Conservation (phyloP, 352 stramenopile species). For the Globisporangium perplexum region DNA sequence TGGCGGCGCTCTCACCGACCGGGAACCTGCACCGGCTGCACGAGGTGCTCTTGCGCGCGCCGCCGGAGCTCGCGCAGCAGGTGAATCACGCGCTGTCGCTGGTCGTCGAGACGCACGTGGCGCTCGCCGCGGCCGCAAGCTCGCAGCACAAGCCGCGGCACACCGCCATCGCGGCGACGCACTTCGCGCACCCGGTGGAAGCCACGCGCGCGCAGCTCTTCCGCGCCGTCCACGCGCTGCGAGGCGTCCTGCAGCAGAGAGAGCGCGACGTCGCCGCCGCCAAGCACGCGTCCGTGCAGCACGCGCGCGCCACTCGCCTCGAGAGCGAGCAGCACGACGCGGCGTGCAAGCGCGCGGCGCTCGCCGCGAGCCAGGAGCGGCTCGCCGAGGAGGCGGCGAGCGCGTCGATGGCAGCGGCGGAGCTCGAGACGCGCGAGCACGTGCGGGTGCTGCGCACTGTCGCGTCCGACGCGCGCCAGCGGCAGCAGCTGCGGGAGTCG, state of each 20-base stretch:
- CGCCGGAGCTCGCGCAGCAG: conserved; percentile 24
- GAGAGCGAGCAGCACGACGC: conserved; percentile 3
- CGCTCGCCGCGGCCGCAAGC: conserved; percentile 19
- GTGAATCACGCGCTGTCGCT: conserved; percentile 50
- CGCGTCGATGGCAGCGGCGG: conserved; percentile 31
- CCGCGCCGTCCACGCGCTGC: conserved; percentile 37
- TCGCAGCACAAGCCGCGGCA: conserved; percentile 21
- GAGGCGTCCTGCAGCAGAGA: conserved; percentile 20
- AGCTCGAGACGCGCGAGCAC: conserved; percentile 45
- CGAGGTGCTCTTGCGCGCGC: conserved; percentile 26
- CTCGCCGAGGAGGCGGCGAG: conserved; percentile 25
- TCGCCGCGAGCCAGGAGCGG: conserved; percentile 21
- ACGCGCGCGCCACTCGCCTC: conserved; percentile 13
- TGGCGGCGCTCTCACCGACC: conserved; percentile 45
- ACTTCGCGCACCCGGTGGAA: conserved; percentile 25
- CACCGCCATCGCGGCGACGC: conserved; percentile 26
- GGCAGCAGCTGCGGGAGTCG: conserved; percentile 17
- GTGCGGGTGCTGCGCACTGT: conserved; percentile 27
- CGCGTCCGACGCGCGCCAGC: conserved; percentile 29
- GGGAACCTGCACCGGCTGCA: conserved; percentile 57
- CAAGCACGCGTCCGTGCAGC: conserved; percentile 25
- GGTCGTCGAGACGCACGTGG: conserved; percentile 47
- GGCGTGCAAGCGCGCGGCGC: conserved; percentile 13
- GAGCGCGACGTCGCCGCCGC: conserved; percentile 21
- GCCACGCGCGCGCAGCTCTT: conserved; percentile 42